Evolutionary conservation across 306 rosid genomes (phyloP), one percentile per base, ranked within the genome.

Genomic region (Cyamopsis tetragonoloba): DNA sequence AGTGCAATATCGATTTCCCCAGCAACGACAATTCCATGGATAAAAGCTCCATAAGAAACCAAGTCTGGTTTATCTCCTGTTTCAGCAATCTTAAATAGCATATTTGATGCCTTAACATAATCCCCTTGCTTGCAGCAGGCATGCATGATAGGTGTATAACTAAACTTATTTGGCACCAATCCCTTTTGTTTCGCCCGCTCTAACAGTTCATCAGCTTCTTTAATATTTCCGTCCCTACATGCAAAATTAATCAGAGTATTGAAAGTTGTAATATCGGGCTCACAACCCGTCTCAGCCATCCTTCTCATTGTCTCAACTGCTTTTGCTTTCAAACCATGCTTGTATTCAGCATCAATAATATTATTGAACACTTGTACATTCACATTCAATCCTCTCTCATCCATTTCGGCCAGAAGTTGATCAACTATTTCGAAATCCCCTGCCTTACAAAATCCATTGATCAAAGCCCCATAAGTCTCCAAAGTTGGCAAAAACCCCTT

Each of bases 31-130:
- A 67, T 64, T 79, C 98, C 98, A 66, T 89, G 95, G 68, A 89
- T 77, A 62, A 92, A 74, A 82, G 95, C 86, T 67, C 95, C 88
- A 76, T 83, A 87, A 4, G 87, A 80, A 75, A 84, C 89, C 88
- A 82, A 68, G 75, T 92, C 96, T 6, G 87, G 77, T 43, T 82
- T 75, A 1, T 81, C 79, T 34, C 88, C 96, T 39, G 67, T 70
- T 75, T 83, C 86, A 74, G 84, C 84, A 79, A 92, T 85, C 81
- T 74, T 86, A 31, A 84, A 58, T 68, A 92, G 83, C 35, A 89
- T 51, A 79, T 75, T 58, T 8, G 89, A 68, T 31, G 93, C 97
- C 85, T 56, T 86, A 18, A 24, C 20, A 72, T 84, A 78, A 46
- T 88, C 87, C 74, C 92, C 89, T 72, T 72, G 81, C 63, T 75